Percentiles rank a stretch among this genome's conserved stretches.
Conservation (phyloP, 2,329 filamentous ascomycete genomes). For the Penicillium thymicola region DNA sequence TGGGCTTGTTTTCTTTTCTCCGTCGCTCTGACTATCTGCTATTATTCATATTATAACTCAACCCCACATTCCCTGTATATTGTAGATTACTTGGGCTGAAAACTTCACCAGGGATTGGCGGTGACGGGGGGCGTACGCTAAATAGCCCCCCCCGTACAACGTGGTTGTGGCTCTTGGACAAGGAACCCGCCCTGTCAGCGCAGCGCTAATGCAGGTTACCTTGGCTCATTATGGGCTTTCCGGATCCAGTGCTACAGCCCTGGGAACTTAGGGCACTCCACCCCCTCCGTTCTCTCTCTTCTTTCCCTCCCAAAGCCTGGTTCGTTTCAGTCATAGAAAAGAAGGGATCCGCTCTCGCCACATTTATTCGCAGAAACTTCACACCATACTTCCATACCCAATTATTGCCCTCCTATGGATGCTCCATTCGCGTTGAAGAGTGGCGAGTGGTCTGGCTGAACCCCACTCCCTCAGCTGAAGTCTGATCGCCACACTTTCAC, state of each 20-base stretch:
- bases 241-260: conserved; percentile 37
- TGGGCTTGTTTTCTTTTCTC: not conserved
- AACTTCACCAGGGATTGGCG: conserved; percentile 11
- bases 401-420: conserved; percentile 2
- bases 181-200: conserved; percentile 27
- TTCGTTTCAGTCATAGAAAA: not conserved
- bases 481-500: conserved; percentile 27
- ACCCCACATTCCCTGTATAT: not conserved
- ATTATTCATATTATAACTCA: not conserved
- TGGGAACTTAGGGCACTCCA: conserved; percentile 34
- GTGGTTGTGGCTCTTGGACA: conserved; percentile 26
- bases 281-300: conserved; percentile 13
- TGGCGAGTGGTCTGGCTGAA: conserved; percentile 19
- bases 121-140: conserved; percentile 11
- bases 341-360: conserved; percentile 18
- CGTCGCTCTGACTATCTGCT: not conserved
- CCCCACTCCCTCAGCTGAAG: conserved; percentile 27
- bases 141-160: conserved; percentile 16
- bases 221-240: conserved; percentile 27
- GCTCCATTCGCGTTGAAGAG: conserved; percentile 15
- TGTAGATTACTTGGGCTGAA: not conserved
- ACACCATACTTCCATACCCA: not conserved
- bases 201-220: conserved; percentile 40
- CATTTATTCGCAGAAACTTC: not conserved
- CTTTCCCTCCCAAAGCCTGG: not conserved